Evolutionary conservation across 2,329 filamentous ascomycete genomes (phyloP).

Genomic region (Cercospora citrullina): DNA sequence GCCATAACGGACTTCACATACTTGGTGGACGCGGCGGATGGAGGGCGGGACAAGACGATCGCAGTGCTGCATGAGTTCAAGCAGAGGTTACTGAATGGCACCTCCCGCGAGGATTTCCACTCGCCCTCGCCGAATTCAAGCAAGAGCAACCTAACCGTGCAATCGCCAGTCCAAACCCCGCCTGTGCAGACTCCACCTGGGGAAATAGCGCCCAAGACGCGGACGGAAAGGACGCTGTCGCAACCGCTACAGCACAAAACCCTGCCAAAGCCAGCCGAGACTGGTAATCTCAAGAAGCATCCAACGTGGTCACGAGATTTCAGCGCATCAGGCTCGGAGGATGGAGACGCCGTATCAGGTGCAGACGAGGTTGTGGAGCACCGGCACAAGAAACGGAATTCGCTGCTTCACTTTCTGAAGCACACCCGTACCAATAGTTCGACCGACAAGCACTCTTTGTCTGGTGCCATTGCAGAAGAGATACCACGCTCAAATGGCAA

Average conservation of each 20-base stretch:
- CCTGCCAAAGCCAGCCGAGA: slow-evolving; percentile 2
- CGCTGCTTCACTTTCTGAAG: slow-evolving; percentile 33
- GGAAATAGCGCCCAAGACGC: slow-evolving; percentile 11
- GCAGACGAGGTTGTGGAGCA: slow-evolving; percentile 27
- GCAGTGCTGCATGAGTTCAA: slow-evolving; percentile 34
- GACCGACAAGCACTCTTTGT: slow-evolving; percentile 20
- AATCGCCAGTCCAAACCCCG: slow-evolving; percentile 6
- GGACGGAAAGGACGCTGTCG: slow-evolving; percentile 10
- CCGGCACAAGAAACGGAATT: slow-evolving; percentile 31
- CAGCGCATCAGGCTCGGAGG: slow-evolving; percentile 26
- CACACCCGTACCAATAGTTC: slow-evolving; percentile 29
- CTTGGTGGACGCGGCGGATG: slow-evolving; percentile 36
- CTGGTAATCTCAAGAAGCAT: slow-evolving; percentile 9
- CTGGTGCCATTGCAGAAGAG: slow-evolving; percentile 17
- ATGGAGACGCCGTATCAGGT: slow-evolving; percentile 31
- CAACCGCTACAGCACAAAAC: slow-evolving; percentile 4
- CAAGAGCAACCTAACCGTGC: slow-evolving; percentile 18
- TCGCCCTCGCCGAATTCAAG: slow-evolving; percentile 22
- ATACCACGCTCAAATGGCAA: slow-evolving; percentile 11
- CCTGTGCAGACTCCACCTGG: slow-evolving; percentile 1
- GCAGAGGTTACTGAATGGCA: slow-evolving; percentile 31
- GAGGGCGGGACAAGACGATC: slow-evolving; percentile 36
- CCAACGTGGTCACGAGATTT: slow-evolving; percentile 29
- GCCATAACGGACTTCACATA: slow-evolving; percentile 33
- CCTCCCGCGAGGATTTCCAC: slow-evolving; percentile 3